Conservation (phyloP, 768 basidiomycete genomes). For the Terana coerulea region DNA sequence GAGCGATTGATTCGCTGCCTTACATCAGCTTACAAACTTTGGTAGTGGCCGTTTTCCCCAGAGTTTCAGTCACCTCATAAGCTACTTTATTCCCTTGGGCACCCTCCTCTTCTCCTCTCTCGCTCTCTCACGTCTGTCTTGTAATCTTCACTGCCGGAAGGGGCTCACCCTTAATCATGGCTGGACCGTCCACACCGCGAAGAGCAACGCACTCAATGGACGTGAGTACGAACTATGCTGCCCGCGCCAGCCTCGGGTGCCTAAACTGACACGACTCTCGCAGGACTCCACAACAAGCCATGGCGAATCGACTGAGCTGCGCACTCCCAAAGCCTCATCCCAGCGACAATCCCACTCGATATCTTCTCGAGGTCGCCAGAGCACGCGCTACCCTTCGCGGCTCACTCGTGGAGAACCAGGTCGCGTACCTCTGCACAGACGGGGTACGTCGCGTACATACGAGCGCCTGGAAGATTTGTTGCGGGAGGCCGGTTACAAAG, state of each 20-base stretch:
- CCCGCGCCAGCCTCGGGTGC: not conserved
- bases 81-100: not conserved
- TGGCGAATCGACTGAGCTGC: not conserved
- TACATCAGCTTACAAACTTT: conserved; percentile 4
- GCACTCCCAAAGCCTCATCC: not conserved
- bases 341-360: not conserved
- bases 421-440: conserved; percentile 70
- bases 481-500: conserved; percentile 86
- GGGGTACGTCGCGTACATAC: conserved; percentile 78
- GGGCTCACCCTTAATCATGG: not conserved
- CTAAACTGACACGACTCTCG: not conserved
- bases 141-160: not conserved
- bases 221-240: not conserved
- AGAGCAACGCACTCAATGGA: not conserved
- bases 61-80: not conserved
- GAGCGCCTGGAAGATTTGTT: conserved; percentile 85
- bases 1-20: conserved; percentile 1
- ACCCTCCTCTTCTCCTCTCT: not conserved
- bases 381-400: conserved; percentile 46
- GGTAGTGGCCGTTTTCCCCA: conserved; percentile 1
- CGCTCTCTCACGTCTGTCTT: not conserved
- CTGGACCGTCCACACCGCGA: not conserved
- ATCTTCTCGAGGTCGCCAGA: conserved; percentile 19
- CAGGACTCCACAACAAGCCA: not conserved
- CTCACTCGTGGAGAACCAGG: conserved; percentile 38